Percentiles rank a stretch among this genome's conserved stretches.
Conservation (phyloP, 805 yeast genomes). For the Candida alai region DNA sequence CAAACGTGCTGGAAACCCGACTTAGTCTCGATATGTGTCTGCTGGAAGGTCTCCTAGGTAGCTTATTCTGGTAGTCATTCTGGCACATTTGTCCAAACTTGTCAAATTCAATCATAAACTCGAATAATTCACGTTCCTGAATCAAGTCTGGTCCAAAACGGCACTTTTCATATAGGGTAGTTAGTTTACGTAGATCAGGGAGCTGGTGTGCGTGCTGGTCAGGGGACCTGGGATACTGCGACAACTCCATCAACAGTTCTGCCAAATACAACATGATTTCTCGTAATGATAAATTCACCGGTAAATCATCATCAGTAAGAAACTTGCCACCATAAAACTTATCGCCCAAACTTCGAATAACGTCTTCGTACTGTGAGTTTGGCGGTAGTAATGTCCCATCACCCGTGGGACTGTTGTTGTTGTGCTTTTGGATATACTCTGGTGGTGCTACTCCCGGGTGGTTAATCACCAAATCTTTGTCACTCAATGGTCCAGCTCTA, state of each 20-base stretch:
- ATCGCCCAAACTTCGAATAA: conserved; percentile 57
- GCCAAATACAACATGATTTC: conserved; percentile 37
- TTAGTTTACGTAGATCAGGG: conserved; percentile 18
- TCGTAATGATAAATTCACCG: conserved; percentile 37
- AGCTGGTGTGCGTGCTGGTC: too few relatives aligned
- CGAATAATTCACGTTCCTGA: conserved; percentile 53
- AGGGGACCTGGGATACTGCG: background rate
- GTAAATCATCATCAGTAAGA: conserved; percentile 32
- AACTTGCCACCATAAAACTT: conserved; percentile 47
- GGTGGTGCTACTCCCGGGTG: conserved; percentile 43
- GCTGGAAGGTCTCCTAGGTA: conserved; percentile 6
- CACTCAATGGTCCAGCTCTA: conserved; percentile 36
- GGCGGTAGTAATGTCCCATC: conserved; percentile 23
- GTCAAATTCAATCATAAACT: conserved; percentile 45
- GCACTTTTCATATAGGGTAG: conserved; percentile 59
- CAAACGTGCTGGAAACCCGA: background rate
- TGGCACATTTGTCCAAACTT: conserved; percentile 16
- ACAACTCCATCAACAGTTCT: conserved; percentile 12
- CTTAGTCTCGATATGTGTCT: conserved; percentile 3
- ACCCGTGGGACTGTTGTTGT: conserved; percentile 10
- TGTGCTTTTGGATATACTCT: conserved; percentile 32
- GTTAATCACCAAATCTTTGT: conserved; percentile 20
- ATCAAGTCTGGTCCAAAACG: conserved; percentile 65
- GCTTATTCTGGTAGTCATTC: conserved; percentile 12
- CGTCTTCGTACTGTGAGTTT: conserved; percentile 44